These are phyloP conservation scores for Pestalotiopsis sp. DNA, from an alignment of 2,329 filamentous ascomycete genomes.

Conservation along the genomic window DNA sequence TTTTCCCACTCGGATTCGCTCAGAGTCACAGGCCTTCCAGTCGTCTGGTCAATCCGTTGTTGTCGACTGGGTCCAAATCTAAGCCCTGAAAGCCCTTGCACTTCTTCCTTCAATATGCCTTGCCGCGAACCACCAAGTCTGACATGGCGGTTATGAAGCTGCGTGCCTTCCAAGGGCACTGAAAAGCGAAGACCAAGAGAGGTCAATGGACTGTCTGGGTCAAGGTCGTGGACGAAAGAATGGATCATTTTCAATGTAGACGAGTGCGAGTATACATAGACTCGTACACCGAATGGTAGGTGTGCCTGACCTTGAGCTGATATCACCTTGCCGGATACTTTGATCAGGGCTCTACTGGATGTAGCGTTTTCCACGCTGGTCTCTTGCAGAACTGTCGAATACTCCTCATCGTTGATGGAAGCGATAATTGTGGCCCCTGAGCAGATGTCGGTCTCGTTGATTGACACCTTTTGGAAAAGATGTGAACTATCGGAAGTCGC, in stretches of 20 bases:
- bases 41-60: background rate
- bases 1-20: background rate
- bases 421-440: background rate
- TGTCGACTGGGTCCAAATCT: background rate
- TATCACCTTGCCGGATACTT: background rate
- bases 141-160: background rate
- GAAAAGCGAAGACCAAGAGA: background rate
- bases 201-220: background rate
- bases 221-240: constrained; percentile 2
- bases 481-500: background rate
- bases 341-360: background rate
- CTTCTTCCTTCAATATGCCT: background rate
- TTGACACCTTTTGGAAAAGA: background rate
- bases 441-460: background rate
- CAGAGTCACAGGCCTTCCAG: background rate
- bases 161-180: background rate
- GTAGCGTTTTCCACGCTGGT: background rate
- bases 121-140: background rate
- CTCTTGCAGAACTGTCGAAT: background rate
- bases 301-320: background rate
- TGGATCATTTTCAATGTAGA: background rate
- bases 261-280: background rate
- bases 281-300: background rate
- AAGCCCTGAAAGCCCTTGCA: background rate
- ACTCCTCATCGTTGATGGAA: background rate